Conservation (phyloP, 345 rosid species). For the Gossypium ekmanianum region DNA sequence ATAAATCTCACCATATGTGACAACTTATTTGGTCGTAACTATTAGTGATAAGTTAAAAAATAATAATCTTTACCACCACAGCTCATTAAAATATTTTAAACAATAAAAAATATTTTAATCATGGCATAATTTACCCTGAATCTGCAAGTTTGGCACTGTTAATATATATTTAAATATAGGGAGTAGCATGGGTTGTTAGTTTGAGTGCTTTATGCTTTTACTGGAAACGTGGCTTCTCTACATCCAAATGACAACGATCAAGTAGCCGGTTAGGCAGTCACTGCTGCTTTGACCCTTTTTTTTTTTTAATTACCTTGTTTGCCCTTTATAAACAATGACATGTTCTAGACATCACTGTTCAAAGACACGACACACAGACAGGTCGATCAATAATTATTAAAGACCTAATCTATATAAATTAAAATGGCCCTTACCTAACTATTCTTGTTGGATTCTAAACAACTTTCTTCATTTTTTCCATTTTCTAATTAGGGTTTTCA, state of each 20-base stretch:
- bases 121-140: no score
- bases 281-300: neutral
- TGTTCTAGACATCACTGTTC: constrained; percentile 13
- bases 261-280: neutral
- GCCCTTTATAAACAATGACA: neutral
- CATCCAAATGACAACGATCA: neutral
- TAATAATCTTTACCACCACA: no score
- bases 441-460: constrained; percentile 4
- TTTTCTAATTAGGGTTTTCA: constrained; percentile 16
- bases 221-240: neutral
- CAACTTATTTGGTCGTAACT: no score
- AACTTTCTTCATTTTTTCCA: neutral
- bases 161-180: neutral
- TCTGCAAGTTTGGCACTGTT: no score
- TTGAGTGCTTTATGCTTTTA: neutral
- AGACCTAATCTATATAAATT: constrained; percentile 2
- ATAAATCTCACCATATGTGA: no score
- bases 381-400: neutral
- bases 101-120: no score
- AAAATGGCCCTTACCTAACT: constrained; percentile 20
- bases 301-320: neutral
- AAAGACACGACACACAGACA: neutral
- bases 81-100: no score
- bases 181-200: constrained; percentile 13
- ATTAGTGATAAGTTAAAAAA: no score